phyloP scores from a whole-genome alignment of 2,329 filamentous ascomycete species.

The Nothophoma quercina region DNA sequence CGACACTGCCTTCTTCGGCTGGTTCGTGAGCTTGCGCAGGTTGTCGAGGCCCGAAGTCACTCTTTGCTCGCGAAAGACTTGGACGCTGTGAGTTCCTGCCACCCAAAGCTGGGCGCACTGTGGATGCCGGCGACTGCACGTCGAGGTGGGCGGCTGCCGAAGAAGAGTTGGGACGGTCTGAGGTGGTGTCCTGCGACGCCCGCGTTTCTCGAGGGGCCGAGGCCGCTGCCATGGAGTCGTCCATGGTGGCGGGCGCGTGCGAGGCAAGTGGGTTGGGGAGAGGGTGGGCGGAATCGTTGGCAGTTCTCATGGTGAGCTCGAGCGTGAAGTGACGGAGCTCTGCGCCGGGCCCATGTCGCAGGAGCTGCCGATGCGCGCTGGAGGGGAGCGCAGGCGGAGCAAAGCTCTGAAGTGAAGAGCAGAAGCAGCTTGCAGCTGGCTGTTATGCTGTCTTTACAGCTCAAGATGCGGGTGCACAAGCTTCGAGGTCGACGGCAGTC shows the following conservation, averaged over 20 bases:
- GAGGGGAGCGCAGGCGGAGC: not conserved
- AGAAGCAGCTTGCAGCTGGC: not conserved
- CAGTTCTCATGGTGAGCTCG: slow-evolving; percentile 42
- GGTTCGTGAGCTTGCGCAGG: slow-evolving; percentile 31
- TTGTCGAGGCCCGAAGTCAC: slow-evolving; percentile 64
- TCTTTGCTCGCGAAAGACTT: slow-evolving; percentile 62
- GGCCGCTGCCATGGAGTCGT: slow-evolving; percentile 19
- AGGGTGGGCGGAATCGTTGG: slow-evolving; percentile 30
- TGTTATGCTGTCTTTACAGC: slow-evolving; percentile 3
- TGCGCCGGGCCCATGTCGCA: slow-evolving; percentile 44
- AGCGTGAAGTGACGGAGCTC: slow-evolving; percentile 29
- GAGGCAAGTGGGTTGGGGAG: slow-evolving; percentile 40
- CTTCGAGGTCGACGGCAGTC: slow-evolving; percentile 9
- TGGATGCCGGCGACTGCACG: slow-evolving; percentile 38
- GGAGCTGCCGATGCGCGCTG: slow-evolving; percentile 21
- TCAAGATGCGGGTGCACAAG: slow-evolving; percentile 6
- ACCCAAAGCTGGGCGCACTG: slow-evolving; percentile 61
- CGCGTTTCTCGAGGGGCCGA: slow-evolving; percentile 24
- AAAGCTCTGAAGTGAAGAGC: not conserved
- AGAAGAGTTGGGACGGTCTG: slow-evolving; percentile 40
- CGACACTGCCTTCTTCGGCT: slow-evolving; percentile 54
- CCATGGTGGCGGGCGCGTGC: slow-evolving; percentile 34
- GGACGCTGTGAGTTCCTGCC: slow-evolving; percentile 53
- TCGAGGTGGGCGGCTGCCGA: slow-evolving; percentile 29
- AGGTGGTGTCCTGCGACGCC: slow-evolving; percentile 19